Base-by-base conservation (phyloP, 768 basidiomycete genomes). In the Mycena metata region DNA sequence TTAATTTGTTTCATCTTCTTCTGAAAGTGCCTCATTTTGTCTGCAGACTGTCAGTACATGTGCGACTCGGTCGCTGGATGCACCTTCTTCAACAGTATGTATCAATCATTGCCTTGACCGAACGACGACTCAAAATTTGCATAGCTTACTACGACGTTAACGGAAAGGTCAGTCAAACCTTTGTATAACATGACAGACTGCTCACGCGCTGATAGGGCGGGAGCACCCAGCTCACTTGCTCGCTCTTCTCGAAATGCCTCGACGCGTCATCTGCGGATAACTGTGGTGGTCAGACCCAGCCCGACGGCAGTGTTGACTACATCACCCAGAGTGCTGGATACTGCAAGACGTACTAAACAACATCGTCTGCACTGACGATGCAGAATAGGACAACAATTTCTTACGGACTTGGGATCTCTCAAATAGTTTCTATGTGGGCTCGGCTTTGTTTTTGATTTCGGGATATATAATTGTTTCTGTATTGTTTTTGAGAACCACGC, bases 71-170 rank as follows among this genome's bases (percentile, higher is more conserved):
- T n/a, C n/a, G n/a, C n/a, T n/a, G n/a, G n/a, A n/a, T n/a, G n/a
- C n/a, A n/a, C n/a, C n/a, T n/a, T n/a, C n/a, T n/a, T n/a, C n/a
- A n/a, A n/a, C n/a, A n/a, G n/a, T n/a, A n/a, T n/a, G n/a, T n/a
- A n/a, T n/a, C 23, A 10, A 41, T 33, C 23, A 56, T 33, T 26
- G 3, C 5, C 21, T 23, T 64, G 19, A 21, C 19, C 36, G 39
- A 10, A 43, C n/a, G 23, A n/a, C 16, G 5, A 39, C 43, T 60
- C 13, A 64, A 54, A 24, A n/a, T 54, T 54, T 21, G 12, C 43
- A 58, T 39, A 81, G 81, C 76, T 4, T 81, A 80, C 70, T 76
- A 79, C 66, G 80, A 82, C 61, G 76, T 78, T 24, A 80, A 82
- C 61, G 81, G 77, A 35, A 80, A 80, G 73, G 79, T 80, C 60